Base-by-base conservation (phyloP, 176 grass and related monocot genomes). In the Olyra latifolia region DNA sequence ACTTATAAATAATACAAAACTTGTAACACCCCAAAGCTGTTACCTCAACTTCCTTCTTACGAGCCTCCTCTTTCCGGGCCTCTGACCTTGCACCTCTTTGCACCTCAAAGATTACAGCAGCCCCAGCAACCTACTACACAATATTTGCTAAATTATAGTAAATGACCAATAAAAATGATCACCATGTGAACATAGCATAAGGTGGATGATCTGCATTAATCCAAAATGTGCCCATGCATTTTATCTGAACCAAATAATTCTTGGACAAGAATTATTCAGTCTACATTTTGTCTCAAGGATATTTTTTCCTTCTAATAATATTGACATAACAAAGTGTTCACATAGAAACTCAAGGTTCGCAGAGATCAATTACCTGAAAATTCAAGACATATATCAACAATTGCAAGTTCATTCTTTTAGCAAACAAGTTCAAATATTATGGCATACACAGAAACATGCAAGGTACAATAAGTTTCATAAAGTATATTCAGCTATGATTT, bases 21-120 rank as follows among this genome's bases (percentile, higher is more conserved):
- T 40, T 52, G 30, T 62, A 29, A 15, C 4, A 73, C 47, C 9
- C 8, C 4, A 32, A 30, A 69, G 64, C 15, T 76, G n/a, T 80
- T 79, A 93, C 91, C 87, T 93, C 87, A 46, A 93, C 78, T 90
- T 93, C 91, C 41, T 74, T 82, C 62, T 48, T 93, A 8, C 87
- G 84, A 27, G 79, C 70, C 61, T 87, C 87, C 84, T 93, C 91
- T 59, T 93, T 93, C 39, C 87, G 70, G 47, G 81, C 72, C 66
- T 93, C 91, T 11, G 91, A 93, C 32, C 87, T 87, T 71, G 91
- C 87, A 82, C 87, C 90, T 90, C 91, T 89, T 85, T 93, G 91
- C 66, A 93, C 91, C 78, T 93, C 87, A 87, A 82, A 93, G 30
- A 90, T 87, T 27, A 93, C 79, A 66, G 82, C 91, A 79, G 47